Evolutionary conservation across 768 basidiomycete species (phyloP), one percentile per base, ranked within the genome.

Genomic region (Suillus sp.): DNA sequence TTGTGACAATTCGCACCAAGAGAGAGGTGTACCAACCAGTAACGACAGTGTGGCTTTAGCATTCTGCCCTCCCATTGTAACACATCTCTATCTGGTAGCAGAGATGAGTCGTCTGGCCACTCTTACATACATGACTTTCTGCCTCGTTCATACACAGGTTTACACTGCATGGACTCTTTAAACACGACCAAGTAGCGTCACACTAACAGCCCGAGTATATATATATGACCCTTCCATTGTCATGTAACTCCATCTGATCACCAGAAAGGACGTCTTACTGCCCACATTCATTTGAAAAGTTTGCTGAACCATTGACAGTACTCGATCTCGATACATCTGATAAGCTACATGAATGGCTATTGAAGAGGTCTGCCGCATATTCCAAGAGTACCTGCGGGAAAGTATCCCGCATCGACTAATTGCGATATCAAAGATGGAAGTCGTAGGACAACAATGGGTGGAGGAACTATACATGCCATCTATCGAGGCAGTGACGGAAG

Each of bases 41-140:
- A 4, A 60, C 55, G 18, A 68, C 62, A 7, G 37, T 72, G n/a
- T 71, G 68, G 67, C 35, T 72, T 59, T 66, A 71, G 65, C 48
- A 3, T 27, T 9, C 1, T 32, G 4, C 11, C 11, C 11, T 32
- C 10, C 10, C 30, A 11, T 51, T 30, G 27, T 18, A 18, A 27
- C 16, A 30, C 6, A 53, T 32, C 20, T 53, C 30, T 13, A 32
- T 32, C 4, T 34, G 32, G 32, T 8, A 34, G 32, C 7, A 34
- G 16, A 30, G 1, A 27, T 25, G 7, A 48, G 8, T 51, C 27
- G 20, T 20, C 20, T 4, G 18, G 30, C 18, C 6, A 30, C 10
- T 11, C 30, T 51, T 27, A 27, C 16, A 30, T 50, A n/a, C n/a
- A n/a, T n/a, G n/a, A n/a, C n/a, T n/a, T n/a, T n/a, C n/a, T n/a